Evolutionary conservation across 164 flowering plant genomes (phyloP).

Genomic region (Sextonia rubra): DNA sequence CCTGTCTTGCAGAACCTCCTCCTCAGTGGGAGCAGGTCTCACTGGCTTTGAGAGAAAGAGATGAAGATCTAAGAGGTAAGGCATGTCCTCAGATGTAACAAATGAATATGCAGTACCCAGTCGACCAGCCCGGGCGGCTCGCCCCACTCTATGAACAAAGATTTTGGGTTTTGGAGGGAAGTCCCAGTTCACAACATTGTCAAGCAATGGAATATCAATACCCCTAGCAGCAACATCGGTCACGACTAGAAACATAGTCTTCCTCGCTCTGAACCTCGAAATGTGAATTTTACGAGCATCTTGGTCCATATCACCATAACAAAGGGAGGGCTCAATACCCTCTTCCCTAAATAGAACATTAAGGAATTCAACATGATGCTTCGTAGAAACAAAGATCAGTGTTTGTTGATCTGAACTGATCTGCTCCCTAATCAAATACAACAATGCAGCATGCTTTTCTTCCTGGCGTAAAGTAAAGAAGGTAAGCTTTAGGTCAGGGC

Average conservation of each 20-base stretch:
- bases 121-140: slow-evolving; percentile 97
- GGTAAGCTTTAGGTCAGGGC: slow-evolving; percentile 72
- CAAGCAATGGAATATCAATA: slow-evolving; percentile 94
- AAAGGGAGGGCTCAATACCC: slow-evolving; percentile 83
- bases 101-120: slow-evolving; percentile 87
- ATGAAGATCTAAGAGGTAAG: slow-evolving; percentile 92
- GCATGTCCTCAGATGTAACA: slow-evolving; percentile 80
- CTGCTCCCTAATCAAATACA: slow-evolving; percentile 80
- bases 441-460: slow-evolving; percentile 78
- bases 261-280: slow-evolving; percentile 77
- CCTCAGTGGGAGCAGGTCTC: slow-evolving; percentile 86
- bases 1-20: slow-evolving; percentile 64
- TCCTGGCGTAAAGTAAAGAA: slow-evolving; percentile 86
- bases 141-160: slow-evolving; percentile 93
- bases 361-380: slow-evolving; percentile 91
- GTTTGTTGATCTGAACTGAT: slow-evolving; percentile 75
- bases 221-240: slow-evolving; percentile 99
- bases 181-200: slow-evolving; percentile 96
- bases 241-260: slow-evolving; percentile 84
- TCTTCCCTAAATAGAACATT: slow-evolving; percentile 59
- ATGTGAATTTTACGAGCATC: slow-evolving; percentile 93
- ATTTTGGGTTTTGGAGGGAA: slow-evolving; percentile 94
- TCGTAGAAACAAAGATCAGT: slow-evolving; percentile 86
- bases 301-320: slow-evolving; percentile 98
- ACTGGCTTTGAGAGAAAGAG: slow-evolving; percentile 88